Percentiles rank a stretch among this genome's conserved stretches.
Evolutionary conservation across 2,329 filamentous ascomycete genomes (phyloP).

Genomic region (Talaromyces sp.): DNA sequence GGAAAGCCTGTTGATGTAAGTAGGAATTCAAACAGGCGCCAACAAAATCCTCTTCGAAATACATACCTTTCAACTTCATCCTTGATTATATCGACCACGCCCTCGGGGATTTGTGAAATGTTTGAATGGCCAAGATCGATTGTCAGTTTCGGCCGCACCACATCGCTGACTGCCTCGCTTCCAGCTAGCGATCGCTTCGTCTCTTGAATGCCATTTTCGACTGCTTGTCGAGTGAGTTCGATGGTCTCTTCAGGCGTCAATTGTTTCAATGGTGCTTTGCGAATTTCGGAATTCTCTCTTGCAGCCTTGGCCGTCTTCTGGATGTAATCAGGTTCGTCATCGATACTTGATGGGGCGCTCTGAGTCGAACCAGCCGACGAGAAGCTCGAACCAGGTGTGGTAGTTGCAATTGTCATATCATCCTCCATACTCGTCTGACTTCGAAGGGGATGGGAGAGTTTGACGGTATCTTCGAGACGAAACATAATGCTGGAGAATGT

Average conservation of each 20-base stretch:
- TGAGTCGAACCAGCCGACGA: constrained; percentile 25
- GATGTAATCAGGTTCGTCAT: constrained; percentile 27
- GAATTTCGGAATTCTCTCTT: constrained; percentile 23
- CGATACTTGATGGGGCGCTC: constrained; percentile 27
- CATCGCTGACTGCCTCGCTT: constrained; percentile 45
- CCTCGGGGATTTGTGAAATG: constrained; percentile 48
- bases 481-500: constrained; percentile 35
- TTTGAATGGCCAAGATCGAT: constrained; percentile 51
- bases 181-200: constrained; percentile 48
- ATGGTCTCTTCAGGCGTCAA: constrained; percentile 45
- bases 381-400: constrained; percentile 29
- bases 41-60: constrained; percentile 9
- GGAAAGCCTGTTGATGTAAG: constrained; percentile 39
- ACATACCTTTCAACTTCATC: constrained; percentile 51
- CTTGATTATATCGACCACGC: constrained; percentile 52
- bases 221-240: constrained; percentile 43
- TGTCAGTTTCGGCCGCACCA: constrained; percentile 49
- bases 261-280: constrained; percentile 26
- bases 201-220: constrained; percentile 48
- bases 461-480: constrained; percentile 38
- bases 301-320: constrained; percentile 21
- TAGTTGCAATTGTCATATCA: constrained; percentile 25
- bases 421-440: constrained; percentile 30
- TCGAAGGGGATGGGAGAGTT: constrained; percentile 33
- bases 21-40: not conserved